Evolutionary conservation across 768 basidiomycete genomes (phyloP), one percentile per base, ranked within the genome.

Genomic region (Rickenella mellea): DNA sequence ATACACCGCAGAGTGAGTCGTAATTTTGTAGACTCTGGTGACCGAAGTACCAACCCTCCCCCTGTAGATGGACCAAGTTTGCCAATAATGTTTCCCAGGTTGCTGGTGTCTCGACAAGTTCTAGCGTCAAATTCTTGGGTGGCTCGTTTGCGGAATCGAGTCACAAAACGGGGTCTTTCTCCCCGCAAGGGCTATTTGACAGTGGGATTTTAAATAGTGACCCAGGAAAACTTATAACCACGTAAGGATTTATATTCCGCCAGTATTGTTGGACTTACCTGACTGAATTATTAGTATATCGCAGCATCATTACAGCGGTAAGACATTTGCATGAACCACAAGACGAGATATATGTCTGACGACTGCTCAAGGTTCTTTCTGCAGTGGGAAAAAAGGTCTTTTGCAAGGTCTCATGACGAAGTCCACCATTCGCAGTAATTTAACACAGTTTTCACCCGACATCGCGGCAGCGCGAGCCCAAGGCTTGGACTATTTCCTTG

Each of bases 331-430:
- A 19, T 36, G 9, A 10, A 10, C 27, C 7, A 22, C 21, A 25
- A 7, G 9, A 22, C 9, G 11, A 10, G 5, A 15, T 10, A 15
- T 26, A 21, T 25, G 12, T 42, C 5, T 14, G 3, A 15, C 29
- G n/a, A n/a, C n/a, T n/a, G n/a, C n/a, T n/a, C n/a, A n/a, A 39
- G 47, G 79, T 10, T 71, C 73, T 2, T 82, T 80, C 54, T 81
- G 79, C 47, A 48, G 59, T 5, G 81, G 81, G 12, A 68, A 56
- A 29, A 65, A 62, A 19, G 71, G 70, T 20, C 54, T 77, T 27
- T 56, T 85, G 9, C 70, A 76, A 49, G 75, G 79, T 47, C 61
- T 85, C 40, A 82, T 83, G 80, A 73, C 70, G 25, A 83, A 84
- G 51, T 51, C 63, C 5, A 67, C 67, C 35, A 66, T 75, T 22